Conservation (phyloP, 495 filamentous ascomycete species). For the Penicillium mononematosum region DNA sequence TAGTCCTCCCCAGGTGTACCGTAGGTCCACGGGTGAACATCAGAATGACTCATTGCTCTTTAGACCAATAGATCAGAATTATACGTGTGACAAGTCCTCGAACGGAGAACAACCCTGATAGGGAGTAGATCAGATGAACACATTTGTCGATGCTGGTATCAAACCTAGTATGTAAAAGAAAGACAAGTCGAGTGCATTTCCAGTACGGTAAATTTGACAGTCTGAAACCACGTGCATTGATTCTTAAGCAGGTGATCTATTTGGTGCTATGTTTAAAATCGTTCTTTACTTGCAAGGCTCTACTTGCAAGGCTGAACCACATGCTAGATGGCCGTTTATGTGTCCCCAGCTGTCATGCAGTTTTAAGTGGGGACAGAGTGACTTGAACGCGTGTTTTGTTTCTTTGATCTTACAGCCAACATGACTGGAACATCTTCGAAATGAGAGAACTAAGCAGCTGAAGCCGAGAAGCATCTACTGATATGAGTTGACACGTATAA, state of each 20-base stretch:
- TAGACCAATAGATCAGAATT: background rate
- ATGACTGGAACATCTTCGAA: background rate
- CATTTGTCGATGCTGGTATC: background rate
- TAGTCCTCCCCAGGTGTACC: background rate
- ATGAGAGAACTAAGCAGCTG: background rate
- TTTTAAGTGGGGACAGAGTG: slow-evolving; percentile 2
- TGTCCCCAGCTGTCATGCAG: background rate
- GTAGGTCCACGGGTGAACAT: background rate
- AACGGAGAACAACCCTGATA: background rate
- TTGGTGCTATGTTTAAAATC: background rate
- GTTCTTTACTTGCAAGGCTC: background rate
- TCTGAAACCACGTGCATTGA: background rate
- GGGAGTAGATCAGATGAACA: background rate
- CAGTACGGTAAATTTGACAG: background rate
- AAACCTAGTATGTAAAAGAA: background rate
- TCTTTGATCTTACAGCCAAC: slow-evolving; percentile 1
- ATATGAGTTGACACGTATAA: background rate
- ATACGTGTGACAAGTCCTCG: background rate
- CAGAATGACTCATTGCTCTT: slow-evolving; percentile 4
- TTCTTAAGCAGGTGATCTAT: background rate
- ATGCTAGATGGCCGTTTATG: background rate
- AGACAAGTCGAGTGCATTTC: background rate
- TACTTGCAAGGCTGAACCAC: background rate
- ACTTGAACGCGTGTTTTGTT: slow-evolving; percentile 1
- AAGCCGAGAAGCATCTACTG: background rate